Conservation (phyloP, 768 basidiomycete species). For the Hebeloma cylindrosporum region DNA sequence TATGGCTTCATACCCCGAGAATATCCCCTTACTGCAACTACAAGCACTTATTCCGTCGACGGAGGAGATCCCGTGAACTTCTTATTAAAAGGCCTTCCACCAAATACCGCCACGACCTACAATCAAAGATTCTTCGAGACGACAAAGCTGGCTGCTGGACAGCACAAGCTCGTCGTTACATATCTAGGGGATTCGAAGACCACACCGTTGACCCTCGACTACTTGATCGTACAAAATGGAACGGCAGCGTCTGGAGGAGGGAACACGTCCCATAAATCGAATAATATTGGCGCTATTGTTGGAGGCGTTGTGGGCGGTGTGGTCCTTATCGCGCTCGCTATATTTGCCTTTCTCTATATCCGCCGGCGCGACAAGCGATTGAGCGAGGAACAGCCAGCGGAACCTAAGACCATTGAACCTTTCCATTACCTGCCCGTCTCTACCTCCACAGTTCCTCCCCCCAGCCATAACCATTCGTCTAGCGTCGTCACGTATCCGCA, state of each 20-base stretch:
- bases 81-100: constrained; percentile 20
- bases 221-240: constrained; percentile 24
- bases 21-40: constrained; percentile 16
- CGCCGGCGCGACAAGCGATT: constrained; percentile 13
- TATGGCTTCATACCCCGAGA: constrained; percentile 24
- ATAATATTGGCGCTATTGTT: constrained; percentile 19
- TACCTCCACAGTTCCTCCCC: neutral
- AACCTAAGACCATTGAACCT: constrained; percentile 3
- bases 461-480: neutral
- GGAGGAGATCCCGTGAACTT: constrained; percentile 16
- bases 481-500: neutral
- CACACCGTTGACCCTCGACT: constrained; percentile 28
- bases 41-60: constrained; percentile 25
- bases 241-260: constrained; percentile 6
- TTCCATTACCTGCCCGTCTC: constrained; percentile 10
- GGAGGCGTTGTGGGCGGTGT: constrained; percentile 24
- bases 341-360: constrained; percentile 11
- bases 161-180: constrained; percentile 24
- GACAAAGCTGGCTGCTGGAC: constrained; percentile 15
- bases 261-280: neutral
- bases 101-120: constrained; percentile 11
- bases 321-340: constrained; percentile 14
- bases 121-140: constrained; percentile 29
- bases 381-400: neutral
- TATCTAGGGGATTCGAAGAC: constrained; percentile 19